These are phyloP conservation scores for Diaporthe amygdali DNA, from an alignment of 2,329 filamentous ascomycete species.

Conservation along the genomic window DNA sequence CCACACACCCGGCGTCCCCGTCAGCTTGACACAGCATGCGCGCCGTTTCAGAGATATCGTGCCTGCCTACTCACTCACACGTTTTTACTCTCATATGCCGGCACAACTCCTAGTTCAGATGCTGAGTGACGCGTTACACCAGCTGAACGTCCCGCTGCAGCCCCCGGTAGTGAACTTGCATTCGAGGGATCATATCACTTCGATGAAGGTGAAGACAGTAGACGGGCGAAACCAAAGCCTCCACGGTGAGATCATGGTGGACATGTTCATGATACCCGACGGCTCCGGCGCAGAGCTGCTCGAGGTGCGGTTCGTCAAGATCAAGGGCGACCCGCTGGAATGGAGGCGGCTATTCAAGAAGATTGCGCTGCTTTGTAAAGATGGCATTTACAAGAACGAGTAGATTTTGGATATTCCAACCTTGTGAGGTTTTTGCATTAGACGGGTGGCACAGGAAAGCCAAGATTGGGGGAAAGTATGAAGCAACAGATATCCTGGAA, in stretches of 20 bases:
- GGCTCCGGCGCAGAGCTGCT: constrained; percentile 64
- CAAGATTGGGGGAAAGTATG: background rate
- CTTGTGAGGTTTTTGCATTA: background rate
- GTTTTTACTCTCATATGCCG: constrained; percentile 87
- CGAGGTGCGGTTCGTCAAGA: constrained; percentile 90
- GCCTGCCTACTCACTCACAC: constrained; percentile 83
- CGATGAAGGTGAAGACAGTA: constrained; percentile 75
- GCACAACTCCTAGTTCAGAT: constrained; percentile 78
- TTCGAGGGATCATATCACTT: constrained; percentile 60
- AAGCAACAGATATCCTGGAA: background rate
- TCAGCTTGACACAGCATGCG: constrained; percentile 88
- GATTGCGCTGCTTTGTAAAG: constrained; percentile 85
- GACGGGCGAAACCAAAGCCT: constrained; percentile 76
- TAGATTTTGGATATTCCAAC: constrained; percentile 5
- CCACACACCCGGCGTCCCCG: constrained; percentile 74
- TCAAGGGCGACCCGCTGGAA: constrained; percentile 94
- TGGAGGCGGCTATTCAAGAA: constrained; percentile 98
- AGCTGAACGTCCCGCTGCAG: constrained; percentile 79
- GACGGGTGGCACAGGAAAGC: background rate
- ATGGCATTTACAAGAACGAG: constrained; percentile 74
- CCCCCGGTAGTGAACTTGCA: constrained; percentile 47
- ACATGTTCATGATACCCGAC: constrained; percentile 64
- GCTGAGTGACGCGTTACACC: constrained; percentile 80
- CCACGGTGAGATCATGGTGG: constrained; percentile 77
- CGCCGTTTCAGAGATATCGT: constrained; percentile 90